phyloP scores from a whole-genome alignment of 805 yeast genomes.

The Schwanniomyces polymorphus region DNA sequence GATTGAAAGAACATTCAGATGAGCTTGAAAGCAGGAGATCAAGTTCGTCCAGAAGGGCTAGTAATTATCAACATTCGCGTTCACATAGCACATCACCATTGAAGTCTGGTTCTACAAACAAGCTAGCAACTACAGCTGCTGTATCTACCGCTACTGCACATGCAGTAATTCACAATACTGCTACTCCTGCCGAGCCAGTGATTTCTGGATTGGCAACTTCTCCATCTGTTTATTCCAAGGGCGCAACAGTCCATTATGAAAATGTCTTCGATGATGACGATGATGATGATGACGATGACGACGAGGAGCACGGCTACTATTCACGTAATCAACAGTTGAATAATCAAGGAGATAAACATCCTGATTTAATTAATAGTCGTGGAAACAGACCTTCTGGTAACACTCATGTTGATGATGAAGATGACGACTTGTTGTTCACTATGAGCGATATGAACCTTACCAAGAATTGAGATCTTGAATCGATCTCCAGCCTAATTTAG shows the following conservation, averaged over 20 bases:
- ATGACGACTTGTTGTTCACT: slow-evolving; percentile 65
- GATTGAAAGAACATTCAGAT: slow-evolving; percentile 21
- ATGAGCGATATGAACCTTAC: slow-evolving; percentile 72
- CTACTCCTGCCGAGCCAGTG: neutral
- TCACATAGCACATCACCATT: slow-evolving; percentile 9
- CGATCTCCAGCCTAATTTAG: neutral
- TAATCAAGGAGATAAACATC: neutral
- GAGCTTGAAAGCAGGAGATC: slow-evolving; percentile 2
- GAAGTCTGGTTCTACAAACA: slow-evolving; percentile 14
- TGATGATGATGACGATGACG: slow-evolving; percentile 42
- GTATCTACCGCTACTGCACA: slow-evolving; percentile 23
- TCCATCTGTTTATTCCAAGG: slow-evolving; percentile 27
- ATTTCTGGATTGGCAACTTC: slow-evolving; percentile 33
- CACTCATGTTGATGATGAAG: slow-evolving; percentile 31
- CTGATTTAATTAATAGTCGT: neutral
- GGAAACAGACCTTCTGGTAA: slow-evolving; percentile 5
- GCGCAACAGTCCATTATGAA: slow-evolving; percentile 29
- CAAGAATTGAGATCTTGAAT: slow-evolving; percentile 12
- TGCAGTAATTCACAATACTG: slow-evolving; percentile 14
- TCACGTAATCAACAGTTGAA: slow-evolving; percentile 4
- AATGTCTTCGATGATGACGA: slow-evolving; percentile 48
- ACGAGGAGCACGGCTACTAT: slow-evolving; percentile 6
- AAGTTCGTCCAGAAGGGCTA: neutral
- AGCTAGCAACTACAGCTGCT: slow-evolving; percentile 20
- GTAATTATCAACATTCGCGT: neutral